phyloP scores from a whole-genome alignment of 306 rosid genomes.

The Castanea sativa region DNA sequence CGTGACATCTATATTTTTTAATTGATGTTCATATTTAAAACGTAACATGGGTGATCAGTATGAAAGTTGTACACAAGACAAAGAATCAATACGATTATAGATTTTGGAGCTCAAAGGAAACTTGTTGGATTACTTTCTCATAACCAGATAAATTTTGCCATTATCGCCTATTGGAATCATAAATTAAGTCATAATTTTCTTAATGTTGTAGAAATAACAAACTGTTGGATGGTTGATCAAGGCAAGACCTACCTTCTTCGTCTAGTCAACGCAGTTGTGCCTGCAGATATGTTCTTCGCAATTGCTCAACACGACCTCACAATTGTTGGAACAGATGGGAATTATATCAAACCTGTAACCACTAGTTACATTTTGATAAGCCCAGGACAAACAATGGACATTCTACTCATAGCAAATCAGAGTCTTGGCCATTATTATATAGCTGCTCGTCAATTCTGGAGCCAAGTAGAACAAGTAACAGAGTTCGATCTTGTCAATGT shows the following conservation, averaged over 20 bases:
- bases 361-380: constrained; percentile 37
- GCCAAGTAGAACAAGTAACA: not conserved
- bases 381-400: constrained; percentile 50
- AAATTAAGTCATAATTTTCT: not conserved
- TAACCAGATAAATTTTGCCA: no score
- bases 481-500: constrained; percentile 30
- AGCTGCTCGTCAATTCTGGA: constrained; percentile 34
- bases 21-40: no score
- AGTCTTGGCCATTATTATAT: constrained; percentile 37
- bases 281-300: constrained; percentile 34
- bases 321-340: constrained; percentile 37
- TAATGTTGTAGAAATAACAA: constrained; percentile 20
- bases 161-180: no score
- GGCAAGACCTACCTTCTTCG: constrained; percentile 48
- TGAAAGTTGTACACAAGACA: no score
- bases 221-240: constrained; percentile 24
- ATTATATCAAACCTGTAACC: constrained; percentile 34
- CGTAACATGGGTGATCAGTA: no score
- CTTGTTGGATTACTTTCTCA: no score
- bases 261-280: constrained; percentile 35
- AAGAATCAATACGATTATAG: no score
- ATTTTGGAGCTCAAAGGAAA: no score
- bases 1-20: no score
- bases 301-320: constrained; percentile 44
- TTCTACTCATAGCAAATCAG: constrained; percentile 38